These are phyloP conservation scores for Chaetomidium leptoderma DNA, from an alignment of 495 filamentous ascomycete species.

Conservation along the genomic window DNA sequence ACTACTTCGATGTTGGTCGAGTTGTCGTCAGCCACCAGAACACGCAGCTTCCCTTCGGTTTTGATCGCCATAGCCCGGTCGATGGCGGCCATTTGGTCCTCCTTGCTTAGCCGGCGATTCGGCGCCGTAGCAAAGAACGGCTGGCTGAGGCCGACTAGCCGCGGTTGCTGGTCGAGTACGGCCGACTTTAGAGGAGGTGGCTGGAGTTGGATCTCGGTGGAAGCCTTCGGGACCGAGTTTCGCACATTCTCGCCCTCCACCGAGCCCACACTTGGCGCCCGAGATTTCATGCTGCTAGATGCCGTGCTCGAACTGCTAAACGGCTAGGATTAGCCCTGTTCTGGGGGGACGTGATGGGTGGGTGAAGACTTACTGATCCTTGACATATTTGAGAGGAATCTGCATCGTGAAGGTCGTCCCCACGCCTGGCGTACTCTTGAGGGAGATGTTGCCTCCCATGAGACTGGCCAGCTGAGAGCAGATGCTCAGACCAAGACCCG, in stretches of 20 bases:
- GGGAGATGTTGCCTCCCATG: slow-evolving; percentile 72
- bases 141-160: slow-evolving; percentile 76
- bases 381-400: slow-evolving; percentile 75
- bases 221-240: slow-evolving; percentile 31
- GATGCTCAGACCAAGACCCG: slow-evolving; percentile 85
- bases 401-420: slow-evolving; percentile 80
- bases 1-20: slow-evolving; percentile 94
- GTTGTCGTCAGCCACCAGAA: slow-evolving; percentile 94
- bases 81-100: slow-evolving; percentile 41
- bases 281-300: slow-evolving; percentile 56
- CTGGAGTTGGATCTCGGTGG: slow-evolving; percentile 29
- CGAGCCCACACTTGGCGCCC: slow-evolving; percentile 70
- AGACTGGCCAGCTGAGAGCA: slow-evolving; percentile 77
- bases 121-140: slow-evolving; percentile 73
- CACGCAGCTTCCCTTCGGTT: slow-evolving; percentile 59
- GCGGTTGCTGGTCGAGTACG: slow-evolving; percentile 56
- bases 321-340: slow-evolving; percentile 29
- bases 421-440: slow-evolving; percentile 67
- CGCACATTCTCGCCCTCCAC: slow-evolving; percentile 58
- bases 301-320: slow-evolving; percentile 43
- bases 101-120: slow-evolving; percentile 30
- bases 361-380: slow-evolving; percentile 51
- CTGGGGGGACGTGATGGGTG: background rate
- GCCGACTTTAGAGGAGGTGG: slow-evolving; percentile 16
- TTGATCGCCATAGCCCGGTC: slow-evolving; percentile 52